Evolutionary conservation across 2,329 filamentous ascomycete species (phyloP), one percentile per base, ranked within the genome.

Genomic region (Endoconidiophora laricicola): DNA sequence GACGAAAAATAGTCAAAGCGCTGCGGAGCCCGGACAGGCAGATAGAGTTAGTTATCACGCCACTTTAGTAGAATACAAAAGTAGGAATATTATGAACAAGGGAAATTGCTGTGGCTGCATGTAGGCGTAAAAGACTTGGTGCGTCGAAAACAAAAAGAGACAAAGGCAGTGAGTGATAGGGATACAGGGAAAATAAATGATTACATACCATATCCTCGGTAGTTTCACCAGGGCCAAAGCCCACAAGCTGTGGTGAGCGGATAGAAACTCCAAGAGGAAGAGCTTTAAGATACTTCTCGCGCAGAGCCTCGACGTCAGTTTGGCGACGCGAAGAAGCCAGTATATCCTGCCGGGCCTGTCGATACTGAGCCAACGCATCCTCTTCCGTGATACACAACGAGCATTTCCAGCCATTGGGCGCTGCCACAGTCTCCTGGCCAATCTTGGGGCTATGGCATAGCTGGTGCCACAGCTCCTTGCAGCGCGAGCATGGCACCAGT

Each of bases 1-100:
- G 55, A 53, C 18, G 58, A 60, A 52, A 69, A 69, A 52, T 69
- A 69, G 29, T 63, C 59, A 16, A 59, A 58, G 20, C 65, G 62
- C 66, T 69, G 44, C 4, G 29, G 1, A 40, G 39, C 42, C 22
- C 26, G 26, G n/a, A 37, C 22, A 12, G 29, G 16, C 41, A 55
- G 26, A 23, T 52, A 12, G 37, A 37, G 46, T 53, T 24, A 53
- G 51, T 18, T 18, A 52, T 45, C 40, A 48, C 16, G 44, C 44
- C 44, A 47, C 26, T 46, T 24, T 24, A 6, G 22, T 3, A 44
- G 7, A n/a, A 44, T 22, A 18, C 7, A 29, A 3, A 22, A 46
- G 38, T 10, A 46, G 20, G 42, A 9, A 46, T 10, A 24, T 33
- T 4, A 12, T 33, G 14, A 40, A 16, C 14, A 47, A 22, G 14